Evolutionary conservation across 164 flowering plant genomes (phyloP).

Genomic region (Tetracentron sinense): DNA sequence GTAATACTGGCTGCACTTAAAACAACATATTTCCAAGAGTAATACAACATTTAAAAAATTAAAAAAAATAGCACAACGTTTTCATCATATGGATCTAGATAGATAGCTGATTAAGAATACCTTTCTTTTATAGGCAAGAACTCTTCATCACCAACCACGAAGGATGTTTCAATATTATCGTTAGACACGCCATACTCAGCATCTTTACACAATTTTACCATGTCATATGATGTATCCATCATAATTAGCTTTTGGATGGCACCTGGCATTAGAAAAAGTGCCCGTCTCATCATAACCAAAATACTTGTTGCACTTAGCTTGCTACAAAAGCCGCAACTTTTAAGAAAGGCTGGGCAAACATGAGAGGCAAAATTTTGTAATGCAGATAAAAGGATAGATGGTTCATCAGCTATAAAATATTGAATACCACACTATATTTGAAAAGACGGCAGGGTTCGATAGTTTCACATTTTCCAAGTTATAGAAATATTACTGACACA

Average conservation of each 20-base stretch:
- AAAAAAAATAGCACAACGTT: not conserved
- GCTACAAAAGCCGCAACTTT: not conserved
- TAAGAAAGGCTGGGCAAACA: not conserved
- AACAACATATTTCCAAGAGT: no score
- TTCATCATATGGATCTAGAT: constrained; percentile 1
- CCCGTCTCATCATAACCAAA: not conserved
- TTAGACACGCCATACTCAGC: constrained; percentile 30
- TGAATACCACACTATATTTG: not conserved
- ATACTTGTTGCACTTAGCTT: not conserved
- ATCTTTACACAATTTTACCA: constrained; percentile 61
- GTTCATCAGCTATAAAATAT: not conserved
- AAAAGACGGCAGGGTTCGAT: no score
- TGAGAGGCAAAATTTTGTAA: no score
- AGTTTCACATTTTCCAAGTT: not conserved
- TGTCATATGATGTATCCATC: constrained; percentile 91
- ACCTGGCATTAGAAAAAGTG: constrained; percentile 34
- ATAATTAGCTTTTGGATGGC: constrained; percentile 67
- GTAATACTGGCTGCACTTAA: not conserved
- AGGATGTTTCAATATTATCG: constrained; percentile 57
- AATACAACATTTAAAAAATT: constrained; percentile 1
- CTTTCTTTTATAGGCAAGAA: constrained; percentile 84
- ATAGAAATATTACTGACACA: not conserved
- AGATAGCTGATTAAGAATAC: constrained; percentile 28
- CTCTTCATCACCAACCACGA: constrained; percentile 90
- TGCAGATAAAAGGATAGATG: not conserved